Evolutionary conservation across 768 basidiomycete genomes (phyloP).

Genomic region (Lanmaoa pseudosensibilis): DNA sequence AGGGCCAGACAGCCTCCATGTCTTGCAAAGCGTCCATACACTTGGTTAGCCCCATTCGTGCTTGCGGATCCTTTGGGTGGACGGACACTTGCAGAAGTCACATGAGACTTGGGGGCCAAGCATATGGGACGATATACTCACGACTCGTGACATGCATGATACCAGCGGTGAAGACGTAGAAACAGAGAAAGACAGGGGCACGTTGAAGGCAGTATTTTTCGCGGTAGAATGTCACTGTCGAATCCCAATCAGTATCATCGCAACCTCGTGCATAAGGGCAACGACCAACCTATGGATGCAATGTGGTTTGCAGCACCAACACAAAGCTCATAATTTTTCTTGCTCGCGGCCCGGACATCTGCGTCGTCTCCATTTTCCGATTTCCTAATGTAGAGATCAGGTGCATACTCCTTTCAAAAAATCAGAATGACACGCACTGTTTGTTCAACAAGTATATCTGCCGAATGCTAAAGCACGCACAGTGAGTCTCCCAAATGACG

Average conservation of each 20-base stretch:
- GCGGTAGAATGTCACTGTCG: conserved; percentile 54
- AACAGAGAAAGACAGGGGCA: conserved; percentile 69
- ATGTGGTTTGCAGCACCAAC: conserved; percentile 78
- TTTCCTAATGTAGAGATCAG: conserved; percentile 26
- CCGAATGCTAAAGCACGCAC: conserved; percentile 22
- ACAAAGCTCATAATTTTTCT: conserved; percentile 72
- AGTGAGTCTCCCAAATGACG: conserved; percentile 6
- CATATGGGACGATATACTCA: conserved; percentile 38
- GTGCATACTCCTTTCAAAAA: background rate
- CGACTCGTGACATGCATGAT: conserved; percentile 77
- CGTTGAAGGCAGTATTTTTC: conserved; percentile 62
- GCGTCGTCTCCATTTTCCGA: conserved; percentile 47
- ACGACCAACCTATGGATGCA: conserved; percentile 57
- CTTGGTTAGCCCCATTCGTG: conserved; percentile 57
- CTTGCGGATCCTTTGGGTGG: conserved; percentile 69
- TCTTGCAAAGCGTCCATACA: conserved; percentile 65
- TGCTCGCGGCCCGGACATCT: conserved; percentile 53
- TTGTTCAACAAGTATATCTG: conserved; percentile 34
- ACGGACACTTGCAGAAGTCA: conserved; percentile 48
- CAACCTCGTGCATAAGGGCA: background rate
- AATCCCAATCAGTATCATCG: background rate
- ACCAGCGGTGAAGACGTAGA: conserved; percentile 77
- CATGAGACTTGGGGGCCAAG: conserved; percentile 1
- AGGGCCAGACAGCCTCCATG: conserved; percentile 75
- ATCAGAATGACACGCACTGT: conserved; percentile 31